phyloP scores from a whole-genome alignment of 441 rosid species.

The Populus hybrid region DNA sequence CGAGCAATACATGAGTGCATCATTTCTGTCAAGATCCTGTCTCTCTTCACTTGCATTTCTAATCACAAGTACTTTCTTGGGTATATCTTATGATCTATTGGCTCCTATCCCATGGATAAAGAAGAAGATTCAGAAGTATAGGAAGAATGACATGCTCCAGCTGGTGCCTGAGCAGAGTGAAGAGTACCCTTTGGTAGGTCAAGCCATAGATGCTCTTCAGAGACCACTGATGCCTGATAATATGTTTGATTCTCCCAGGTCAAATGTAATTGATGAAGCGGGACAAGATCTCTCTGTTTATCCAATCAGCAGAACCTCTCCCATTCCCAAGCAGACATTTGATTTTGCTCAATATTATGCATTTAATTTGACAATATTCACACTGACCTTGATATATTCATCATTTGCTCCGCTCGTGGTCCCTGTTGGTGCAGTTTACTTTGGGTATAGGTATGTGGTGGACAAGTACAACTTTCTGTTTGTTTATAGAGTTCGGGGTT shows the following conservation, averaged over 20 bases:
- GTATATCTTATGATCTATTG: conserved; percentile 83
- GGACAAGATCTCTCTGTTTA: conserved; percentile 79
- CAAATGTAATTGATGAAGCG: conserved; percentile 37
- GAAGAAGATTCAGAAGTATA: conserved; percentile 76
- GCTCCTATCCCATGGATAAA: conserved; percentile 98
- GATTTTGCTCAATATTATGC: conserved; percentile 97
- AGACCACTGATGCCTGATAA: conserved; percentile 69
- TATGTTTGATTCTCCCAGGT: conserved; percentile 59
- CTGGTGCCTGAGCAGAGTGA: conserved; percentile 86
- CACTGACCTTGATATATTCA: conserved; percentile 90
- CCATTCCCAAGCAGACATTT: conserved; percentile 87
- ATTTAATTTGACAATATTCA: conserved; percentile 88
- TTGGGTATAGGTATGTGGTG: conserved; percentile 90
- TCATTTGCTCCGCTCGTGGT: conserved; percentile 89
- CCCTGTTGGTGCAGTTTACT: conserved; percentile 88
- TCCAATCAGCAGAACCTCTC: conserved; percentile 79
- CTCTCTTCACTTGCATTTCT: conserved; percentile 92
- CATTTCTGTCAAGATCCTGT: conserved; percentile 85
- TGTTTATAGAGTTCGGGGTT: conserved; percentile 88
- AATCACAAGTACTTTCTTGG: conserved; percentile 83
- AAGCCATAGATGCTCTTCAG: conserved; percentile 50
- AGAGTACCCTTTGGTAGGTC: conserved; percentile 72
- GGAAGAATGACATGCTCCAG: conserved; percentile 94
- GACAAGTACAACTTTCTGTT: conserved; percentile 95
- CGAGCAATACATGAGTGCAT: conserved; percentile 92